Evolutionary conservation across 2,329 filamentous ascomycete species (phyloP), one percentile per base, ranked within the genome.

Genomic region (Coleophoma cylindrospora): DNA sequence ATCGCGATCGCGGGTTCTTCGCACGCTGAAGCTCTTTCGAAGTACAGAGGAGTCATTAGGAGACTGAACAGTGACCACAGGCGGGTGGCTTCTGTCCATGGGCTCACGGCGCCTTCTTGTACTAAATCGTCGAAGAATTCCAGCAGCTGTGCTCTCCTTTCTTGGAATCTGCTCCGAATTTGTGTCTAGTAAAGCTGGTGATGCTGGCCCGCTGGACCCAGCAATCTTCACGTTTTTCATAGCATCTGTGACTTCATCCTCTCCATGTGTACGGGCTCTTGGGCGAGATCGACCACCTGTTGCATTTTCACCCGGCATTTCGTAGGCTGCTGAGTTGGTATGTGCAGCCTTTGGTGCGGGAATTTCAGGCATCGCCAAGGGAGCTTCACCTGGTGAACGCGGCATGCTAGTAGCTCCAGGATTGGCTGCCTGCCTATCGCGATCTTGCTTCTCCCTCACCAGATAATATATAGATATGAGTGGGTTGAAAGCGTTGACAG

Each of bases 381-480:
- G 67, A 14, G 66, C 59, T 43, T 86, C 77, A 40, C 75, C 74
- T 21, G 82, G 71, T 40, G 74, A 70, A 36, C 75, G 74, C 14
- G 80, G 80, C 62, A 86, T 72, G 17, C 74, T 73, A 27, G 79
- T 63, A 50, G 79, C 78, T 19, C 82, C 80, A 45, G 84, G 80
- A 52, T 83, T 84, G 36, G 70, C 66, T 58, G 82, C 79, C 38
- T 62, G 52, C 52, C 54, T 73, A 61, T 97, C 91, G 34, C 89
- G 83, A 45, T 95, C 89, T 56, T 90, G 83, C 71, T 97, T 97
- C 72, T 99, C 94, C 58, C 83, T 86, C n/a, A 96, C 94, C 3
- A 99, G 79, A 62, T 95, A 95, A 68, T 99, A 99, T 13, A 99
- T 86, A 1, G 94, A 97, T 8, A 97, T 76, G 13, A 97, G 74